Percentiles rank a stretch among this genome's conserved stretches.
Conservation (phyloP, 2,329 filamentous ascomycete genomes). For the Tricladium varicosporioides region DNA sequence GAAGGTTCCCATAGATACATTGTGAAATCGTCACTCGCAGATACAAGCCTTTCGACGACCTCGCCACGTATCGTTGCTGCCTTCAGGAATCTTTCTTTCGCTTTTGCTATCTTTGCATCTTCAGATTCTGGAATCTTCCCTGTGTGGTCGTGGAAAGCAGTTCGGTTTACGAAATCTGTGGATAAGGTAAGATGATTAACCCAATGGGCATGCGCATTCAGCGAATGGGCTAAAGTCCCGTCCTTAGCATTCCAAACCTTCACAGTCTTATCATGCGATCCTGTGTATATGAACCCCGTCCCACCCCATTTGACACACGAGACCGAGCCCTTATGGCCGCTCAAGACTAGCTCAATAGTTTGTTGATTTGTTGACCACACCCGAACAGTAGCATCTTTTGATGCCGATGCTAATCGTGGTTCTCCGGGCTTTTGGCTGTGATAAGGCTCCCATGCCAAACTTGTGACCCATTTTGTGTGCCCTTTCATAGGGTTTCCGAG, state of each 20-base stretch:
- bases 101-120: slow-evolving; percentile 70
- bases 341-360: slow-evolving; percentile 76
- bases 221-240: slow-evolving; percentile 76
- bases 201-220: slow-evolving; percentile 86
- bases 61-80: slow-evolving; percentile 74
- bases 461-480: slow-evolving; percentile 86
- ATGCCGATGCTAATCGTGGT: slow-evolving; percentile 79
- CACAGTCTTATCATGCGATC: slow-evolving; percentile 87
- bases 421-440: slow-evolving; percentile 74
- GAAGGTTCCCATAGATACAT: slow-evolving; percentile 94
- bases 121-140: slow-evolving; percentile 66
- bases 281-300: slow-evolving; percentile 78
- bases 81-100: slow-evolving; percentile 80
- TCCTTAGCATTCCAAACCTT: slow-evolving; percentile 83
- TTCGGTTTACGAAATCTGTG: slow-evolving; percentile 85
- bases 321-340: slow-evolving; percentile 84
- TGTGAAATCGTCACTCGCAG: slow-evolving; percentile 91
- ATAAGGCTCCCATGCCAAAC: slow-evolving; percentile 89
- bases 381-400: slow-evolving; percentile 84
- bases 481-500: slow-evolving; percentile 71
- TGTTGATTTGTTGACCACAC: slow-evolving; percentile 83
- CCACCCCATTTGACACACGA: slow-evolving; percentile 95
- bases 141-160: slow-evolving; percentile 81
- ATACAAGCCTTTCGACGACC: slow-evolving; percentile 80
- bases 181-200: slow-evolving; percentile 94